A percentile compares a stretch with the other conserved stretches of the same genome.
Conservation (phyloP, 257 asterid genomes). For the Nicotiana benthamiana region DNA sequence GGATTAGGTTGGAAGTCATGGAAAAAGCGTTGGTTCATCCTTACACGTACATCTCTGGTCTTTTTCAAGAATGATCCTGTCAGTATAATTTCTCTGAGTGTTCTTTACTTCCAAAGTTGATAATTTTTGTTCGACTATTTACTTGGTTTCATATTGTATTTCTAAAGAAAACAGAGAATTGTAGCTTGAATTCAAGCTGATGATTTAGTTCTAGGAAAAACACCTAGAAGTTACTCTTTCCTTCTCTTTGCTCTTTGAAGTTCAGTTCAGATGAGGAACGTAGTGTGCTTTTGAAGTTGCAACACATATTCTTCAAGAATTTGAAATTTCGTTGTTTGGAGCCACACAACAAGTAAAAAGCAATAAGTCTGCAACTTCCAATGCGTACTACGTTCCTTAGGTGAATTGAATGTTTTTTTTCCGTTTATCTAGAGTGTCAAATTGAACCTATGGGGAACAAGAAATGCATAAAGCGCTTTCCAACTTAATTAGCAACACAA, state of each 20-base stretch:
- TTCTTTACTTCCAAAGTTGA: background rate
- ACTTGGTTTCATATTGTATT: background rate
- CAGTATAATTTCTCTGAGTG: constrained; percentile 25
- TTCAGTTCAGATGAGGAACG: no score
- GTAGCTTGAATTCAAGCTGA: background rate
- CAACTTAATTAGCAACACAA: no score
- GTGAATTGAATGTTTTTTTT: no score
- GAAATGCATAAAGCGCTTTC: no score
- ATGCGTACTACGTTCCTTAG: no score
- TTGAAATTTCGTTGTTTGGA: no score
- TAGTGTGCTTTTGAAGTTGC: no score
- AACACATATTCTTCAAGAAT: no score
- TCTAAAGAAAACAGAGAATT: background rate
- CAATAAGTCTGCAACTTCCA: no score
- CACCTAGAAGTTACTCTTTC: background rate
- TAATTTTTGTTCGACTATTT: background rate
- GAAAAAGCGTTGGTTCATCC: constrained; percentile 96
- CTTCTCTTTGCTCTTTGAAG: background rate
- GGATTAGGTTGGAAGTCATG: constrained; percentile 97
- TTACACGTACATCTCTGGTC: constrained; percentile 92
- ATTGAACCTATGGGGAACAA: no score
- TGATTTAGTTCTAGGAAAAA: background rate
- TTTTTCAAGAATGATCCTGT: constrained; percentile 95
- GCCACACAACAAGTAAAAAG: no score
- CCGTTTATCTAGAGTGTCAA: no score